Evolutionary conservation across 176 grass and related monocot species (phyloP).

Genomic region (Oryza meridionalis): DNA sequence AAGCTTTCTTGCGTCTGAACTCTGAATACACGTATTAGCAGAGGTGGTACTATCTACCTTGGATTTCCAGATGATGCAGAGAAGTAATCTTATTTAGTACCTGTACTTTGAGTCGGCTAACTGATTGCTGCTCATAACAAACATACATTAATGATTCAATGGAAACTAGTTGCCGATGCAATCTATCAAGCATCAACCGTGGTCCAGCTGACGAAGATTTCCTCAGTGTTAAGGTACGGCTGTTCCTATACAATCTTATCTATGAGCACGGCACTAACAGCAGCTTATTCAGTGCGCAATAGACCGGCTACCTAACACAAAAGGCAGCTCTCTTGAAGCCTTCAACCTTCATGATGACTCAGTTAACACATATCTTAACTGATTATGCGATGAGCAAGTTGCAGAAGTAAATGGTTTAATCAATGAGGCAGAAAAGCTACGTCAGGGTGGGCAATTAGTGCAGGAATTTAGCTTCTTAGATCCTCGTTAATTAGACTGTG

Average conservation of each 20-base stretch:
- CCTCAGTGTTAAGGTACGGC: conserved; percentile 32
- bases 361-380: neutral
- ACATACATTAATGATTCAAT: neutral
- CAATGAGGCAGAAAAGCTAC: neutral
- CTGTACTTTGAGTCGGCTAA: conserved; percentile 14
- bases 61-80: conserved; percentile 25
- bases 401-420: neutral
- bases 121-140: neutral
- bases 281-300: neutral
- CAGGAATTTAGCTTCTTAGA: neutral
- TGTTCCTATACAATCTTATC: neutral
- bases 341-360: conserved; percentile 5
- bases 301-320: conserved; percentile 36
- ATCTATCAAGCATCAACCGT: neutral
- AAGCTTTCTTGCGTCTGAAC: conserved; percentile 21
- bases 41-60: neutral
- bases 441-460: neutral
- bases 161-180: neutral
- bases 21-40: neutral
- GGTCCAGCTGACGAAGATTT: conserved; percentile 9
- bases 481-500: neutral
- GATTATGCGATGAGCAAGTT: neutral
- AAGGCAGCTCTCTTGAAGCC: neutral
- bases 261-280: neutral
- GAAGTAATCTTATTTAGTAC: neutral